Percentiles rank a stretch among this genome's conserved stretches.
These are phyloP conservation scores for Phytomonas serpens DNA, from an alignment of 208 protist species.

Conservation along the genomic window DNA sequence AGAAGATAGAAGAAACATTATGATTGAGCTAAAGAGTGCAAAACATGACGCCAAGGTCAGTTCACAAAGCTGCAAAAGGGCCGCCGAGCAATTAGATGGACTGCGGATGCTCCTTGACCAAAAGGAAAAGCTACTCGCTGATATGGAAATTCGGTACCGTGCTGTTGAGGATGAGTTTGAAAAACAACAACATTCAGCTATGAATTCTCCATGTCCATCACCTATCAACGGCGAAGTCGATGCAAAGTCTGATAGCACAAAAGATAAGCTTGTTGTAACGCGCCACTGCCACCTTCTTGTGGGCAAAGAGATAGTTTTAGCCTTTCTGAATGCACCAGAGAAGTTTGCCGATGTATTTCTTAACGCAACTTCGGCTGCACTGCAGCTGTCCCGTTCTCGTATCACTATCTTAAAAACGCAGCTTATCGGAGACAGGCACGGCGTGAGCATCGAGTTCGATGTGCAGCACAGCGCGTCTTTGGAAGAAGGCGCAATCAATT, in stretches of 20 bases:
- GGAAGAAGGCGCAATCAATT: constrained; percentile 30
- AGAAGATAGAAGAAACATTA: constrained; percentile 13
- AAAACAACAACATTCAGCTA: neutral
- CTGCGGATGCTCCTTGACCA: constrained; percentile 16
- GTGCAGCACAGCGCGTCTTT: constrained; percentile 30
- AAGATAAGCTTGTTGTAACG: constrained; percentile 20
- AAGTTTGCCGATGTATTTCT: constrained; percentile 38
- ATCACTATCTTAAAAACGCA: neutral
- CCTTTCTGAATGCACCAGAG: constrained; percentile 18
- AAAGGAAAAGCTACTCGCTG: constrained; percentile 15
- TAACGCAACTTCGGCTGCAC: constrained; percentile 28
- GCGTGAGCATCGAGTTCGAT: constrained; percentile 38
- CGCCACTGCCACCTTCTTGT: constrained; percentile 36
- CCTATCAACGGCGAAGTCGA: neutral
- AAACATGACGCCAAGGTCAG: constrained; percentile 16
- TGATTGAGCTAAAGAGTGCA: constrained; percentile 13
- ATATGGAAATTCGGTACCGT: neutral
- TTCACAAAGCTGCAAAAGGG: constrained; percentile 6
- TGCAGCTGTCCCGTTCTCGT: constrained; percentile 20
- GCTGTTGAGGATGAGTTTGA: neutral
- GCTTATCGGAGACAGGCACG: constrained; percentile 7
- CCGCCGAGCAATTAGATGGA: constrained; percentile 19
- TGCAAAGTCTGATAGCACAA: neutral
- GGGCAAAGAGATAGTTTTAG: constrained; percentile 27
- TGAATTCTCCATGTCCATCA: neutral